Base-by-base conservation (phyloP, 345 rosid species). In the Populus pruinosa region DNA sequence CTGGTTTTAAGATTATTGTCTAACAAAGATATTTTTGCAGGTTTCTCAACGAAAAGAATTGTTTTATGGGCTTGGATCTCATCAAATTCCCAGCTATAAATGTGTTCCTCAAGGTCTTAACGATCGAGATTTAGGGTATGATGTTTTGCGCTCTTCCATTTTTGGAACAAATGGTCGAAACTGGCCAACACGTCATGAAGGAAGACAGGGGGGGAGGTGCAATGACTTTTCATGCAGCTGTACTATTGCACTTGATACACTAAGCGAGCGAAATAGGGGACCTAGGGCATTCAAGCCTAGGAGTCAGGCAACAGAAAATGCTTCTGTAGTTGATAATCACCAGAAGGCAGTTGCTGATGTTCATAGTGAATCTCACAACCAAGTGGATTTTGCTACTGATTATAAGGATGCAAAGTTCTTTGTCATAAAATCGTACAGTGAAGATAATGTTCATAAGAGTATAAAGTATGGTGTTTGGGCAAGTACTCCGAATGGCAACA, bases 391-490 rank as follows among this genome's bases (percentile, higher is more conserved):
- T 85, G 82, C 87, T 77, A 85, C 81, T 71, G 84, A 86, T 62
- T 89, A 87, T 73, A 81, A 77, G 78, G 88, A 88, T 41, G 93
- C 93, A 53, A 92, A 88, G 86, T 93, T 92, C 91, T 93, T 88
- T 39, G 85, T 93, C 64, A 93, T 93, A 33, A 93, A 93, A 85
- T 93, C 98, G 1, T 93, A 93, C 76, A 93, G 95, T 77, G 98
- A 93, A 84, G 98, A 93, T 83, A 93, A 93, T 81, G 91, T 93
- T 65, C 91, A 92, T 84, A 93, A 88, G 86, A 92, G 97, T 88
- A 89, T 93, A 62, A 93, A 92, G 81, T 89, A 93, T 76, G 84
- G 91, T 84, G 94, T 93, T 80, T 92, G 98, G 98, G 97, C 98
- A 23, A 92, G 97, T 87, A 93, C 95, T 21, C 87, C 88, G 29